Evolutionary conservation across 306 rosid species (phyloP).

Genomic region (Cicer arietinum): DNA sequence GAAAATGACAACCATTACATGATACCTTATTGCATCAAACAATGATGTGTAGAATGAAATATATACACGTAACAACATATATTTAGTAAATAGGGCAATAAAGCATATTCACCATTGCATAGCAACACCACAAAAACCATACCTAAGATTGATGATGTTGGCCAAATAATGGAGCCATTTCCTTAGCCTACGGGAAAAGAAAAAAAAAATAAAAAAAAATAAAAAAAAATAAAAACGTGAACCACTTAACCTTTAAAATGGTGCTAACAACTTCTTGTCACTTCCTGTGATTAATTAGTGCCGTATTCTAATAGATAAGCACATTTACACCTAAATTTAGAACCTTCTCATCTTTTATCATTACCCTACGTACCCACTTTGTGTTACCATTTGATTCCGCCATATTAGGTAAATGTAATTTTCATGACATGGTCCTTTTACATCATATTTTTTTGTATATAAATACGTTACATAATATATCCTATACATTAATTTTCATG

Average conservation of each 20-base stretch:
- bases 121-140: slow-evolving; percentile 20
- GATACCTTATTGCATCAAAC: slow-evolving; percentile 20
- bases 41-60: slow-evolving; percentile 16
- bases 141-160: slow-evolving; percentile 25
- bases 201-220: slow-evolving; percentile 38
- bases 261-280: slow-evolving; percentile 35
- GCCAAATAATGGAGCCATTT: slow-evolving; percentile 25
- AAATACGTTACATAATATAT: slow-evolving; percentile 1
- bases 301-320: slow-evolving; percentile 49
- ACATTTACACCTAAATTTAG: slow-evolving; percentile 28
- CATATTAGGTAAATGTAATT: slow-evolving; percentile 57
- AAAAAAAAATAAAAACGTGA: slow-evolving; percentile 40
- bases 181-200: slow-evolving; percentile 15
- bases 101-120: slow-evolving; percentile 23
- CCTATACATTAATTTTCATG: slow-evolving; percentile 13
- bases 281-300: slow-evolving; percentile 45
- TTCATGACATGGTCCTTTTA: slow-evolving; percentile 47
- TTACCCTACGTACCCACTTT: slow-evolving; percentile 36
- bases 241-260: slow-evolving; percentile 20
- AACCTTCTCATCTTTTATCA: slow-evolving; percentile 41
- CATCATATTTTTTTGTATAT: slow-evolving; percentile 41
- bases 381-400: slow-evolving; percentile 48
- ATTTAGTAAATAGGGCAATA: slow-evolving; percentile 44
- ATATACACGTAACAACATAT: slow-evolving; percentile 38
- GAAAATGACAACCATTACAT: slow-evolving; percentile 41